Base-by-base conservation (phyloP, 2,329 filamentous ascomycete species). In the Emergomyces pasteurianus region DNA sequence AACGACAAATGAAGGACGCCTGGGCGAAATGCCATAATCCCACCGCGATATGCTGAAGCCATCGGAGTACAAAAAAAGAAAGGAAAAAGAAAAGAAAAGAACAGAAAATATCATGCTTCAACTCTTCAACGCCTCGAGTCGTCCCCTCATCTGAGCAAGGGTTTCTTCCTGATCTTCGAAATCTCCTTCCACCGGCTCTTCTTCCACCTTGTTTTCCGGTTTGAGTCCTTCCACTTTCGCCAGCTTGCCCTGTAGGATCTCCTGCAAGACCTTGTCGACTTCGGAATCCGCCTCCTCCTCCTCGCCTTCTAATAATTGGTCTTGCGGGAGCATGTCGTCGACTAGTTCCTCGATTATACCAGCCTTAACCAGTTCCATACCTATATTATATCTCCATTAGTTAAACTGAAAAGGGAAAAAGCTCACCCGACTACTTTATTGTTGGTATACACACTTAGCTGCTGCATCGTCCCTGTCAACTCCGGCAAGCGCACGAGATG, bases 311-410 rank as follows among this genome's bases (percentile, higher is more conserved):
- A 90, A 78, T 58, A 86, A 76, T 61, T 91, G 86, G 65, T 86
- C 83, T 63, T 83, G 79, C n/a, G 91, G 90, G 65, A 97, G 78
- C 50, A 82, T 86, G 72, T 97, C 92, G 55, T 87, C 89, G 4
- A 95, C 86, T 89, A 97, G 96, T 78, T 99, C 94, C 79, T 97
- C 92, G 63, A 97, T 95, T 66, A 99, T 92, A 18, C 92, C 94
- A 2, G 94, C 92, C 78, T 91, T 95, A 74, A 96, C 88, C 66
- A 97, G 77, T 80, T 97, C 94, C 61, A 66, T 58, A 34, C 64
- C 64, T 66, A 56, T 26, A 31, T 14, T 56, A 9, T 40, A 28
- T 28, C 21, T n/a, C 14, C 36, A 34, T 52, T 52, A 31, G 26
- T 52, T 36, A 36, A 3, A n/a, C 31, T 34, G 28, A 12, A 88